phyloP scores from a whole-genome alignment of 192 early-diverging fungal species.

The Coemansia sp. region DNA sequence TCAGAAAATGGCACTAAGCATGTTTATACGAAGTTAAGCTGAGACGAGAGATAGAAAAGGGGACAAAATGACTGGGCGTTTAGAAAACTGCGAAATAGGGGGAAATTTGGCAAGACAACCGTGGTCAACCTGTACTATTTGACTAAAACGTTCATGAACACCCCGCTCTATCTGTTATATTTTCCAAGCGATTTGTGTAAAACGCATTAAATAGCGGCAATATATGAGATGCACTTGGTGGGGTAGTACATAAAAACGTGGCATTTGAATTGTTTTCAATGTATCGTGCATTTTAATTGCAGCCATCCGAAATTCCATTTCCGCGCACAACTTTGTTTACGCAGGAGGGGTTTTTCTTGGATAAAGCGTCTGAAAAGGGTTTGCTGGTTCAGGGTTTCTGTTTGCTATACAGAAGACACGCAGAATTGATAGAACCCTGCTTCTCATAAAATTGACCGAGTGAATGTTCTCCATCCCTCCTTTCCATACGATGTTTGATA shows the following conservation, averaged over 20 bases:
- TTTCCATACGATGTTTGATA: not conserved
- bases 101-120: too few species aligned
- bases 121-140: too few species aligned
- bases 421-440: not conserved
- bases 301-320: not conserved
- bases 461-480: not conserved
- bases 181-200: not conserved
- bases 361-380: too few species aligned
- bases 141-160: not conserved
- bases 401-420: too few species aligned
- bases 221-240: not conserved
- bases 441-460: not conserved
- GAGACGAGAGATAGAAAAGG: too few species aligned
- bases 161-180: not conserved
- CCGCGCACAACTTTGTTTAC: not conserved
- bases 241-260: not conserved
- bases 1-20: too few species aligned
- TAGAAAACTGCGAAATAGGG: too few species aligned
- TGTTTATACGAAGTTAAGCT: too few species aligned
- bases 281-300: conserved; percentile 2
- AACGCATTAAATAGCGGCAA: not conserved
- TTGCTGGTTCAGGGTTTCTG: too few species aligned
- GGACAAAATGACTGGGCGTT: too few species aligned
- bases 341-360: too few species aligned
- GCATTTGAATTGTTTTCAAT: conserved; percentile 8